phyloP scores from a whole-genome alignment of 2,329 filamentous ascomycete genomes.

The Hymenoscyphus repandus region DNA sequence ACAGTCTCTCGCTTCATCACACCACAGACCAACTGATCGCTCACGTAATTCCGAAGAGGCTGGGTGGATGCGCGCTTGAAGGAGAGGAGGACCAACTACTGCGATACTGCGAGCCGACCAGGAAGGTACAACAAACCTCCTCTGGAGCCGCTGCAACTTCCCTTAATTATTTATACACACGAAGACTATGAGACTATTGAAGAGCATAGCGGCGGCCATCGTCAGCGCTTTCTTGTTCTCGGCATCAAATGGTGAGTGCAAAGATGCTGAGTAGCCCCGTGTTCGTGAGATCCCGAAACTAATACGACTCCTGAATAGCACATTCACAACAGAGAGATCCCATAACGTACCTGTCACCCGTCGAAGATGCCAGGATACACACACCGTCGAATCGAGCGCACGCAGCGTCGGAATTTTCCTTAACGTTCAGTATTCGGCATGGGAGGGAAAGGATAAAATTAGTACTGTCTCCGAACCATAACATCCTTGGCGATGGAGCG shows the following conservation, averaged over 20 bases:
- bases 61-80: neutral
- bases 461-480: conserved; percentile 81
- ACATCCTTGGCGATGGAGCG: conserved; percentile 75
- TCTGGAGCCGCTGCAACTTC: too few relatives aligned
- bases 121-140: too few relatives aligned
- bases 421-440: conserved; percentile 71
- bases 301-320: conserved; percentile 38
- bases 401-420: conserved; percentile 75
- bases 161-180: neutral
- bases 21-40: neutral
- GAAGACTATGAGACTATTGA: conserved; percentile 18
- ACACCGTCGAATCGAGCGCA: conserved; percentile 75
- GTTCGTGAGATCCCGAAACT: neutral
- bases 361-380: conserved; percentile 72
- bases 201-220: conserved; percentile 21
- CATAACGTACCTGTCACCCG: conserved; percentile 64
- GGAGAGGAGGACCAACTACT: neutral
- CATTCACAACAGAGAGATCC: conserved; percentile 73
- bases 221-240: conserved; percentile 21
- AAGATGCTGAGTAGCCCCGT: neutral
- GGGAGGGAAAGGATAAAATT: conserved; percentile 68
- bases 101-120: too few relatives aligned
- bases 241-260: conserved; percentile 16
- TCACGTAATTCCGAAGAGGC: neutral
- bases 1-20: neutral